These are phyloP conservation scores for Piromyces sp. DNA, from an alignment of 192 early-diverging fungal genomes.

Conservation along the genomic window DNA sequence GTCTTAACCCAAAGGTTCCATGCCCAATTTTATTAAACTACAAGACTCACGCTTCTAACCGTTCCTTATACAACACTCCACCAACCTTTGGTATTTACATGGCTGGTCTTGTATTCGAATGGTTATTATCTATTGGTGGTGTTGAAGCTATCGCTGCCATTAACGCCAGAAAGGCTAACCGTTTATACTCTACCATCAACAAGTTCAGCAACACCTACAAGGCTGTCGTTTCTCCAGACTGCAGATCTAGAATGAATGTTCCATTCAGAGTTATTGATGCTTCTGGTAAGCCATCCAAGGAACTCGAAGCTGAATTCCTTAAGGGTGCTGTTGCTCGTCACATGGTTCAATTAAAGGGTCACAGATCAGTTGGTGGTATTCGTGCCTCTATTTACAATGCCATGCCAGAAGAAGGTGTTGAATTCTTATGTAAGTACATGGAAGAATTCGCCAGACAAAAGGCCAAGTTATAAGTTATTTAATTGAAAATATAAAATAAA, in stretches of 20 bases:
- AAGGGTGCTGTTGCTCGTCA: conserved; percentile 54
- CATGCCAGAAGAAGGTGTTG: conserved; percentile 64
- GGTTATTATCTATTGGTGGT: conserved; percentile 51
- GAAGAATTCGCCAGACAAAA: conserved; percentile 36
- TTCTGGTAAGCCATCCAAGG: conserved; percentile 17
- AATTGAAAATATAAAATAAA: neutral
- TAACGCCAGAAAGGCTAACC: conserved; percentile 50
- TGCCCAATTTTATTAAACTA: conserved; percentile 61
- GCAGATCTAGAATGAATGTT: conserved; percentile 78
- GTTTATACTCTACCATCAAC: conserved; percentile 53
- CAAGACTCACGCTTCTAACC: conserved; percentile 56
- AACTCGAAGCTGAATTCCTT: conserved; percentile 64
- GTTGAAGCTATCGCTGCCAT: conserved; percentile 40
- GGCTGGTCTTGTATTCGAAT: conserved; percentile 73
- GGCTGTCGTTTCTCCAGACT: conserved; percentile 11
- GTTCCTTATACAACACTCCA: conserved; percentile 91
- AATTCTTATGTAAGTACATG: conserved; percentile 63
- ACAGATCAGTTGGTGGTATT: conserved; percentile 86
- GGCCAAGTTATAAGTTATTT: neutral
- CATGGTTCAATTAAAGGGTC: conserved; percentile 85
- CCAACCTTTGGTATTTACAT: conserved; percentile 88
- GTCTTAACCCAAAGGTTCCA: conserved; percentile 27
- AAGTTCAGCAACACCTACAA: conserved; percentile 12
- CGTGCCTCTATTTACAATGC: conserved; percentile 90
- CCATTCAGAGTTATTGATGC: conserved; percentile 51